Evolutionary conservation across 768 basidiomycete genomes (phyloP).

Genomic region (Rhodosporidiobolus odoratus): DNA sequence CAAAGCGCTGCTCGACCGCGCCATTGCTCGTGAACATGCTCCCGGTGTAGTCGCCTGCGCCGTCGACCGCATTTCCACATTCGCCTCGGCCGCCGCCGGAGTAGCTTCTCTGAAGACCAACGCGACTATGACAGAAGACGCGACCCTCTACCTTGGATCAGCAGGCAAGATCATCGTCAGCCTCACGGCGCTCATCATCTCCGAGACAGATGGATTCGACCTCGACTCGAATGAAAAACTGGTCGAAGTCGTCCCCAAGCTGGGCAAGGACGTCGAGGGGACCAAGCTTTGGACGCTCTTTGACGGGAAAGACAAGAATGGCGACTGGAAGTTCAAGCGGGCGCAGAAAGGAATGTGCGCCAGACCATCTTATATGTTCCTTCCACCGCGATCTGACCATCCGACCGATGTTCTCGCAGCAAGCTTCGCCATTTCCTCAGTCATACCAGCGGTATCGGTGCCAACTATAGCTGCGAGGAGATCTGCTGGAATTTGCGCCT

Average conservation of each 20-base stretch:
- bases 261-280: constrained; percentile 6
- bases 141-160: neutral
- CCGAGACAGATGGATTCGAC: constrained; percentile 21
- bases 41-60: constrained; percentile 22
- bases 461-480: neutral
- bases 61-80: neutral
- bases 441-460: constrained; percentile 12
- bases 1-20: neutral
- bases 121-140: neutral
- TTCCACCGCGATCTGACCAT: neutral
- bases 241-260: constrained; percentile 21
- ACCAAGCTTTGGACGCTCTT: neutral
- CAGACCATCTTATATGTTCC: neutral
- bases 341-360: constrained; percentile 15
- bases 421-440: constrained; percentile 25
- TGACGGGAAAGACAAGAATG: constrained; percentile 23
- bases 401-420: neutral
- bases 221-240: constrained; percentile 28
- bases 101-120: neutral
- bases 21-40: neutral
- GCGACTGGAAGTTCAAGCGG: constrained; percentile 6
- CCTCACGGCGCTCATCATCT: neutral
- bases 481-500: neutral
- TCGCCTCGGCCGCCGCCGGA: constrained; percentile 1
- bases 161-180: constrained; percentile 4